Conservation (phyloP, 345 rosid species). For the Camelina hispida region DNA sequence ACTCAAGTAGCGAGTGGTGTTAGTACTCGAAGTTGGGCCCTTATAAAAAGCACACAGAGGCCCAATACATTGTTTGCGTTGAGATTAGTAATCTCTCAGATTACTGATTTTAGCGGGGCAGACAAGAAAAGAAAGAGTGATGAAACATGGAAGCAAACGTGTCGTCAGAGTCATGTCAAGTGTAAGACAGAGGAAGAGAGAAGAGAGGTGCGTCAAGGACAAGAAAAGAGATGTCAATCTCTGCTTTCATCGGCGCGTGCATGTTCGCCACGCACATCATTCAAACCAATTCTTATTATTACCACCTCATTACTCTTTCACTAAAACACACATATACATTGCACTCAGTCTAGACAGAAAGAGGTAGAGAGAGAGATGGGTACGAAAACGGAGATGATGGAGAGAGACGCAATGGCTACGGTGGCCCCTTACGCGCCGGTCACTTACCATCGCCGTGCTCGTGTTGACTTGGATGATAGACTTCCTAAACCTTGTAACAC, state of each 20-base stretch:
- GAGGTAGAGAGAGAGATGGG: conserved; percentile 7
- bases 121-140: conserved; percentile 10
- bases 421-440: conserved; percentile 80
- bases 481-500: conserved; percentile 79
- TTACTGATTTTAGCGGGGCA: conserved; percentile 3
- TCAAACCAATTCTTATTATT: conserved; percentile 20
- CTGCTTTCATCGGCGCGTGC: conserved; percentile 33
- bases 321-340: conserved; percentile 21
- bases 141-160: conserved; percentile 39
- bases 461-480: conserved; percentile 66
- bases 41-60: conserved; percentile 9
- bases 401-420: conserved; percentile 63
- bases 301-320: conserved; percentile 11
- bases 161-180: conserved; percentile 32
- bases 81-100: too few species aligned
- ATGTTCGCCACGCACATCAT: conserved; percentile 44
- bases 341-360: conserved; percentile 17
- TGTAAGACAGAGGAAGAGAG: conserved; percentile 28
- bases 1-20: too few species aligned
- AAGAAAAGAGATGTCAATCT: conserved; percentile 37
- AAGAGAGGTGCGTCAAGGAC: conserved; percentile 16
- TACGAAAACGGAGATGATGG: conserved; percentile 42
- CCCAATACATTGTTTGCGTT: not conserved
- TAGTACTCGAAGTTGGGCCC: conserved; percentile 3
- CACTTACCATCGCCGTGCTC: conserved; percentile 66